phyloP scores from a whole-genome alignment of 345 rosid species.

The Eutrema yunnanense region DNA sequence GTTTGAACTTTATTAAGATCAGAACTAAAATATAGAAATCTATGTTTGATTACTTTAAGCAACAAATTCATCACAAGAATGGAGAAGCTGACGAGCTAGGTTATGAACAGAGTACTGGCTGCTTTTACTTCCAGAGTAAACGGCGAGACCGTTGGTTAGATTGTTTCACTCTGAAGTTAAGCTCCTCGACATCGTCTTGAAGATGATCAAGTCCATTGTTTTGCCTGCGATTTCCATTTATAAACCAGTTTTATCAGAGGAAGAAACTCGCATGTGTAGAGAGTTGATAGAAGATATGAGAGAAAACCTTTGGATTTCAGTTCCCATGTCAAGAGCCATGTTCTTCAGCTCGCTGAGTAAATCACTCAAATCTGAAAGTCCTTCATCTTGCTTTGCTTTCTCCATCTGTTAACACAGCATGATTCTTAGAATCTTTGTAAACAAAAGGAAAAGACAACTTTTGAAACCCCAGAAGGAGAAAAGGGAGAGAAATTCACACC shows the following conservation, averaged over 20 bases:
- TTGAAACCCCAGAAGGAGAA: not conserved
- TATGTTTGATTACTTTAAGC: not conserved
- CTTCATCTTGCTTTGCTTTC: constrained; percentile 77
- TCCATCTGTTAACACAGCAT: constrained; percentile 48
- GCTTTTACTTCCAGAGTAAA: constrained; percentile 66
- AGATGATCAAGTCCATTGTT: constrained; percentile 55
- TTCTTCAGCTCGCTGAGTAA: constrained; percentile 66
- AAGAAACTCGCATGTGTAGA: not conserved
- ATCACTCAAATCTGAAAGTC: constrained; percentile 58
- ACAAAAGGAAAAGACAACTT: not conserved
- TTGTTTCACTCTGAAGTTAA: constrained; percentile 51
- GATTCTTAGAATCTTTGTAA: not conserved
- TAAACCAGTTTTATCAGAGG: not conserved
- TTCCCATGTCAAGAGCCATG: constrained; percentile 89
- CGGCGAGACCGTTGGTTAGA: constrained; percentile 59
- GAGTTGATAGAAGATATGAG: not conserved
- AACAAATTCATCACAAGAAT: constrained; percentile 2
- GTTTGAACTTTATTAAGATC: not conserved
- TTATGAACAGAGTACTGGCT: not conserved
- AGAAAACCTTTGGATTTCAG: constrained; percentile 63
- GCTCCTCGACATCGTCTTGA: constrained; percentile 61
- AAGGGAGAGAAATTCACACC: constrained; percentile 36
- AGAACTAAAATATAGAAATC: not conserved
- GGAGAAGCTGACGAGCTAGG: constrained; percentile 8
- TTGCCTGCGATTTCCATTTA: constrained; percentile 46